phyloP scores from a whole-genome alignment of 495 filamentous ascomycete genomes.

The Penicillium paradoxum region DNA sequence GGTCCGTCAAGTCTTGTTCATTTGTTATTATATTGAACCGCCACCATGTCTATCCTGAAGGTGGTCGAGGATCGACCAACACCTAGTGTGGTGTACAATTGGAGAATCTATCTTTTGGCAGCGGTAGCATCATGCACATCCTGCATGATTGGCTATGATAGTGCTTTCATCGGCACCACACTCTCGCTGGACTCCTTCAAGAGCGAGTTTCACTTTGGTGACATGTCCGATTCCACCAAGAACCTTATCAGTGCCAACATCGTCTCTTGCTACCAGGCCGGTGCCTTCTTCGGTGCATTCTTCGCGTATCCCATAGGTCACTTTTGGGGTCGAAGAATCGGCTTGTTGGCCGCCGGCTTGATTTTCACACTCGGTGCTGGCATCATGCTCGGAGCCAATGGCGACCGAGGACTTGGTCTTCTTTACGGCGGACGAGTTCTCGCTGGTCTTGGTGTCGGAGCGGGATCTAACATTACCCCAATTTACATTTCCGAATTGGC shows the following conservation, averaged over 20 bases:
- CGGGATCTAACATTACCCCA: conserved; percentile 70
- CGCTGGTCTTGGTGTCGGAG: conserved; percentile 69
- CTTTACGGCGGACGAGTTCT: conserved; percentile 68
- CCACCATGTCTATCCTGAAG: conserved; percentile 54
- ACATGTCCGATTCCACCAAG: conserved; percentile 35
- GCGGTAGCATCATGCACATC: conserved; percentile 66
- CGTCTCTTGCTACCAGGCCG: conserved; percentile 63
- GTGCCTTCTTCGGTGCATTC: conserved; percentile 61
- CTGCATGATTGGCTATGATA: conserved; percentile 72
- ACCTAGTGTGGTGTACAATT: conserved; percentile 70
- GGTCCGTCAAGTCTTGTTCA: background rate
- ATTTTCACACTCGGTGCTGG: conserved; percentile 62
- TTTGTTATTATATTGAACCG: background rate
- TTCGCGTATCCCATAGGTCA: conserved; percentile 53
- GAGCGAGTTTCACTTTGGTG: conserved; percentile 52
- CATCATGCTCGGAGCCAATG: conserved; percentile 57
- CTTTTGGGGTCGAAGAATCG: conserved; percentile 52
- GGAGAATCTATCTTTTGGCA: conserved; percentile 63
- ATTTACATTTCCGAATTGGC: conserved; percentile 79
- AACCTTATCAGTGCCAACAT: conserved; percentile 61
- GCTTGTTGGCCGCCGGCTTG: conserved; percentile 44
- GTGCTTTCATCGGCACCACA: conserved; percentile 69
- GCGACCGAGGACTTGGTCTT: conserved; percentile 53
- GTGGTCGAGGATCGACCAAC: conserved; percentile 66
- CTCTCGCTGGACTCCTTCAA: conserved; percentile 62